Evolutionary conservation across 108 stramenopile species (phyloP).

Genomic region (Fragilariopsis cylindrus): DNA sequence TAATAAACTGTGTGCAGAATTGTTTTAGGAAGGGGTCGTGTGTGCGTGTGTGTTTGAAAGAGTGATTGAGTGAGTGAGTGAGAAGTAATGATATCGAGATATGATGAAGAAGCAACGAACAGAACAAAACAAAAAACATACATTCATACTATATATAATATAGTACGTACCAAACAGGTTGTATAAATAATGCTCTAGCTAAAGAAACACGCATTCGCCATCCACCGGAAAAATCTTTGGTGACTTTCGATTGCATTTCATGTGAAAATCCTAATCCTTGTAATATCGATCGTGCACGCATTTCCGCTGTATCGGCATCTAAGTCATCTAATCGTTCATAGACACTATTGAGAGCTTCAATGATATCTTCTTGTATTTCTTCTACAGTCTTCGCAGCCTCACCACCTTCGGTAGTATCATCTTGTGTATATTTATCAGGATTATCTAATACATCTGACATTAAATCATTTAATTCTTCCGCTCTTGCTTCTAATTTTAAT

Average conservation of each 20-base stretch:
- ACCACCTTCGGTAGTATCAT: conserved; percentile 40
- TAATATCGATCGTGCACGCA: conserved; percentile 93
- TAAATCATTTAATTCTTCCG: conserved; percentile 86
- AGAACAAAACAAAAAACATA: not conserved
- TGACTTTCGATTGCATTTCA: conserved; percentile 91
- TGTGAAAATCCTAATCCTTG: conserved; percentile 95
- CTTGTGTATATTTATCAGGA: conserved; percentile 23
- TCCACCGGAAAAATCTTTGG: conserved; percentile 96
- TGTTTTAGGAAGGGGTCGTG: conserved; percentile 90
- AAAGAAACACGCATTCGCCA: conserved; percentile 98
- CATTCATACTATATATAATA: too few species aligned
- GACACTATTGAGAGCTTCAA: conserved; percentile 87
- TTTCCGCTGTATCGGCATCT: conserved; percentile 96
- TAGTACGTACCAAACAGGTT: conserved; percentile 82
- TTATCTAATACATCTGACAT: conserved; percentile 71
- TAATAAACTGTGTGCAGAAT: conserved; percentile 91
- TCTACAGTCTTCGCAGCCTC: conserved; percentile 58
- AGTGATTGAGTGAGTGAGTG: conserved; percentile 73
- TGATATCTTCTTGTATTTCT: conserved; percentile 85
- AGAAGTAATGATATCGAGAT: conserved; percentile 95
- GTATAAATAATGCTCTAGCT: conserved; percentile 95
- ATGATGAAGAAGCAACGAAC: conserved; percentile 89
- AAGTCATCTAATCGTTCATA: conserved; percentile 97
- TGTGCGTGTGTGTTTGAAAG: too few species aligned
- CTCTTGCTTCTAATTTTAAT: conserved; percentile 83